These are phyloP conservation scores for Tillandsia leiboldiana DNA, from an alignment of 176 grass and related monocot species.

Conservation along the genomic window DNA sequence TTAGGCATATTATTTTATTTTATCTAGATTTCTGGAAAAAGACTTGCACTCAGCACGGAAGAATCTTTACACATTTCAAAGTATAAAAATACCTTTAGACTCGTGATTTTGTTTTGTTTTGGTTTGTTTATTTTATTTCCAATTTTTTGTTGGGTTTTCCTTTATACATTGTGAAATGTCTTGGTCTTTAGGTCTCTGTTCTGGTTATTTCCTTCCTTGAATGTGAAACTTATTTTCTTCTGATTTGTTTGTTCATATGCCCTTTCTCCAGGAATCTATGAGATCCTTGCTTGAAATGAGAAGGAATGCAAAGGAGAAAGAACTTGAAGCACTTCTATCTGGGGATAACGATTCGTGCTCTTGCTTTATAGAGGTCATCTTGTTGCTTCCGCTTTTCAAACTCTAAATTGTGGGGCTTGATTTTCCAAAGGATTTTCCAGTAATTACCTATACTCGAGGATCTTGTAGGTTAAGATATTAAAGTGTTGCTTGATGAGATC, in stretches of 20 bases:
- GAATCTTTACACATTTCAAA: too few species aligned
- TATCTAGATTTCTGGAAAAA: too few species aligned
- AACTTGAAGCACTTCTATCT: conserved; percentile 81
- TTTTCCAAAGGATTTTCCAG: background rate
- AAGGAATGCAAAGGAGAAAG: conserved; percentile 82
- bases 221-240: conserved; percentile 18
- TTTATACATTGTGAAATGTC: background rate
- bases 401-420: background rate
- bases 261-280: conserved; percentile 67
- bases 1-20: too few species aligned
- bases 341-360: conserved; percentile 73
- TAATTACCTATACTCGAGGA: background rate
- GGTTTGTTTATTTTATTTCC: too few species aligned
- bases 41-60: too few species aligned
- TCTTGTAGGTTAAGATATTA: conserved; percentile 6
- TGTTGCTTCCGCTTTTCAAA: background rate
- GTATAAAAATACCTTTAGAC: too few species aligned
- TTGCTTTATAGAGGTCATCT: conserved; percentile 88
- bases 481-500: conserved; percentile 8
- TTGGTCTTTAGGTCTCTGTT: background rate
- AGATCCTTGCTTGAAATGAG: conserved; percentile 71
- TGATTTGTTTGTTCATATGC: background rate
- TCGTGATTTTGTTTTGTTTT: too few species aligned
- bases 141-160: too few species aligned
- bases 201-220: background rate